phyloP scores from a whole-genome alignment of 495 filamentous ascomycete species.

The Daldinia bambusicola region DNA sequence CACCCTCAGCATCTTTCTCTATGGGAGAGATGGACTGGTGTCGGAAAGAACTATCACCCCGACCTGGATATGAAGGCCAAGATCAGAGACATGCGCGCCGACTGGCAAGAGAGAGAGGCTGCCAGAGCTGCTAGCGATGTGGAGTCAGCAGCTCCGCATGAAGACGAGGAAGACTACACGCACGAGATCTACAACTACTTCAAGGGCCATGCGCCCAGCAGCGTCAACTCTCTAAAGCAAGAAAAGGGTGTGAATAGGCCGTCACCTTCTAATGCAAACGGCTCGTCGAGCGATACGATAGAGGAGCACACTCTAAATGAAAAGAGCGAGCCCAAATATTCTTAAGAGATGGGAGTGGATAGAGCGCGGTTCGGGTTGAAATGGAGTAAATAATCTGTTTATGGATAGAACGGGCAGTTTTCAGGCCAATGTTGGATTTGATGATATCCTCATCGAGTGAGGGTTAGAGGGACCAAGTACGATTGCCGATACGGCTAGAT shows the following conservation, averaged over 20 bases:
- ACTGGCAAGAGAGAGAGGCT: conserved; percentile 53
- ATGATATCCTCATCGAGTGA: conserved; percentile 8
- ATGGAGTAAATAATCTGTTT: not conserved
- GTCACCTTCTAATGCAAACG: conserved; percentile 25
- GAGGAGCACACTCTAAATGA: conserved; percentile 18
- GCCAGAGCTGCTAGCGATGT: conserved; percentile 33
- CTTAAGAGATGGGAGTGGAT: conserved; percentile 8
- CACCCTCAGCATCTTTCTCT: conserved; percentile 85
- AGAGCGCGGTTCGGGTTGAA: not conserved
- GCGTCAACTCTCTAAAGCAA: conserved; percentile 39
- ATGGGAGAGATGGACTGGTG: conserved; percentile 78
- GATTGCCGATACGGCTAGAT: conserved; percentile 8
- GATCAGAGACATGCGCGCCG: conserved; percentile 75
- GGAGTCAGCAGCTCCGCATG: conserved; percentile 41
- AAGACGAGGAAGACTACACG: conserved; percentile 57
- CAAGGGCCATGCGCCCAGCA: conserved; percentile 38
- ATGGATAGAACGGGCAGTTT: conserved; percentile 12
- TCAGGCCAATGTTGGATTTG: conserved; percentile 10
- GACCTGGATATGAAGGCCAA: conserved; percentile 80
- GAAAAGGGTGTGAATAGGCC: conserved; percentile 28
- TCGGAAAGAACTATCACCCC: conserved; percentile 80
- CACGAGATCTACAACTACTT: conserved; percentile 58
- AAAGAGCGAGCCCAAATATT: conserved; percentile 5
- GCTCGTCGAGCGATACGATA: conserved; percentile 19
- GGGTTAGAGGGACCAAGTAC: conserved; percentile 7